A percentile compares a stretch with the other conserved stretches of the same genome.
phyloP scores from a whole-genome alignment of 2,329 filamentous ascomycete species.

The Cryphonectria naterciae region DNA sequence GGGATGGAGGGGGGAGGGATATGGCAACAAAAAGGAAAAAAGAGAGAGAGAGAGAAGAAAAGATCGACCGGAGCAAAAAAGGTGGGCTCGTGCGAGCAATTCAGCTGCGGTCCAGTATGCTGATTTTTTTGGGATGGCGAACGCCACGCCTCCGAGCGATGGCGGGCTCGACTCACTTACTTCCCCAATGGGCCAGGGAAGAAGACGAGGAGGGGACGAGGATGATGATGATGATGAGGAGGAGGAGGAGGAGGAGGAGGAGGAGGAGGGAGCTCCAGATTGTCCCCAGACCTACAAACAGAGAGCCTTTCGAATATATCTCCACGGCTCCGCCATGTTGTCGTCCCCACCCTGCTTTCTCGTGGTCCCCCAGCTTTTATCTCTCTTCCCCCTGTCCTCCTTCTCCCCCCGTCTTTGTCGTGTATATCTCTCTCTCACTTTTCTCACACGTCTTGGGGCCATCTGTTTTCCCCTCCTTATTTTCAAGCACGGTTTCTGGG shows the following conservation, averaged over 20 bases:
- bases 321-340: background rate
- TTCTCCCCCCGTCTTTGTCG: background rate
- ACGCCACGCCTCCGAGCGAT: background rate
- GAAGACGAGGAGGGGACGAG: background rate
- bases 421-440: background rate
- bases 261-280: background rate
- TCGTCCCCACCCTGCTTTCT: background rate
- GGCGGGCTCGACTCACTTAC: background rate
- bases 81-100: background rate
- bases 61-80: background rate
- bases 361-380: background rate
- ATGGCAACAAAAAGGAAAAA: background rate
- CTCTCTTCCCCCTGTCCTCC: background rate
- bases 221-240: too few species aligned
- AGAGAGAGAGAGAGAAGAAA: background rate
- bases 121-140: background rate
- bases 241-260: too few species aligned
- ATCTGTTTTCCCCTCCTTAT: background rate
- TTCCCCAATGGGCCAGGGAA: background rate
- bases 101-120: background rate
- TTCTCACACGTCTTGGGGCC: background rate
- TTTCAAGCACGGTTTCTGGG: background rate
- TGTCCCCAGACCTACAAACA: background rate
- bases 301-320: conserved; percentile 3
- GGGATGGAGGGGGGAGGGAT: background rate